These are phyloP conservation scores for Sungouiozyma ichnusensis DNA, from an alignment of 805 yeast genomes.

Conservation along the genomic window DNA sequence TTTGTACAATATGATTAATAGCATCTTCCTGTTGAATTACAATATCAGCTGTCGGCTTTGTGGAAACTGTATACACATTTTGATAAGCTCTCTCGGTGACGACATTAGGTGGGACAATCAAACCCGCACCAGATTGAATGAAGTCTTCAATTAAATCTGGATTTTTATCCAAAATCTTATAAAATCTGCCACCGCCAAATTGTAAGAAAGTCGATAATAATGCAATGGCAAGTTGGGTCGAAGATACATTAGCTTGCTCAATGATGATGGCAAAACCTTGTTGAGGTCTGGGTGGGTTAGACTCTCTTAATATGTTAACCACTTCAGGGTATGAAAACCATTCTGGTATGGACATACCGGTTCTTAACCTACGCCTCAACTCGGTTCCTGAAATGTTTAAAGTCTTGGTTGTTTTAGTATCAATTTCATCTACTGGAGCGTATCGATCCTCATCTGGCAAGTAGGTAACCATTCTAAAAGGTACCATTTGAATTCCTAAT, in stretches of 20 bases:
- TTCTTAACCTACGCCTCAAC: conserved; percentile 74
- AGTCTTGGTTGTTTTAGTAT: conserved; percentile 58
- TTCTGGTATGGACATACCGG: conserved; percentile 82
- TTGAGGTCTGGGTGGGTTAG: conserved; percentile 80
- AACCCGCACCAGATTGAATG: conserved; percentile 80
- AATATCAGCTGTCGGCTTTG: conserved; percentile 47
- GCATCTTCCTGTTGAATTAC: conserved; percentile 44
- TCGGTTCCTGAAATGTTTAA: conserved; percentile 93
- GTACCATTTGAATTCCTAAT: conserved; percentile 82
- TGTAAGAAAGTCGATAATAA: conserved; percentile 85
- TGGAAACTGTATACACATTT: conserved; percentile 36
- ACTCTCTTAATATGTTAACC: conserved; percentile 78
- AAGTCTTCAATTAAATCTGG: conserved; percentile 45
- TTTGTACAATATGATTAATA: conserved; percentile 62
- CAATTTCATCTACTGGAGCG: conserved; percentile 89
- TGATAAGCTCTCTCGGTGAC: conserved; percentile 6
- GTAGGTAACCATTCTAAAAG: conserved; percentile 94
- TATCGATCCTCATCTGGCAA: conserved; percentile 91
- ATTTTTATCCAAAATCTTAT: conserved; percentile 47
- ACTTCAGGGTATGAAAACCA: conserved; percentile 98
- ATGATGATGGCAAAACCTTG: conserved; percentile 83
- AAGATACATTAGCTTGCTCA: conserved; percentile 49
- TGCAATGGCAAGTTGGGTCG: conserved; percentile 65
- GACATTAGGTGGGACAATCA: conserved; percentile 42
- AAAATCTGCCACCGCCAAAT: conserved; percentile 71